Evolutionary conservation across 352 stramenopile genomes (phyloP).

Genomic region (Albugo candida): DNA sequence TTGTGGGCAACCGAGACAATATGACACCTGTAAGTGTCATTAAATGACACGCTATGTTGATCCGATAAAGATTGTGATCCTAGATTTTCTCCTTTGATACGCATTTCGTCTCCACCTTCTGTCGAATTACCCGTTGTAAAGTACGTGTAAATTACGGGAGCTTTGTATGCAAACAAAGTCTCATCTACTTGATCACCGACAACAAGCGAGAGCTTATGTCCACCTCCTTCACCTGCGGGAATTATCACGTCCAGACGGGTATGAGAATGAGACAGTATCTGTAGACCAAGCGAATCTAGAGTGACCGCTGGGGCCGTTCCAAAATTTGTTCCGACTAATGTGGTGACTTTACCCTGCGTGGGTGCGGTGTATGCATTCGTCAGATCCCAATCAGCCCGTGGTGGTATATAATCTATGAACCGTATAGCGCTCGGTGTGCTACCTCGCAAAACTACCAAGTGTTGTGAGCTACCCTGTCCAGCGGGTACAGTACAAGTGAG

Average conservation of each 20-base stretch:
- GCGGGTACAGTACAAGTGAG: slow-evolving; percentile 22
- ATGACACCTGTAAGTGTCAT: slow-evolving; percentile 13
- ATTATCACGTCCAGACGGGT: slow-evolving; percentile 18
- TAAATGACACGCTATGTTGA: slow-evolving; percentile 14
- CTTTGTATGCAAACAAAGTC: slow-evolving; percentile 28
- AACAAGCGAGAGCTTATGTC: slow-evolving; percentile 16
- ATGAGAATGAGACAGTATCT: slow-evolving; percentile 14
- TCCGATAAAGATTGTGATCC: slow-evolving; percentile 18
- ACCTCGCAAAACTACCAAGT: slow-evolving; percentile 16
- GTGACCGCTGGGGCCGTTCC: slow-evolving; percentile 17
- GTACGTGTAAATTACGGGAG: slow-evolving; percentile 19
- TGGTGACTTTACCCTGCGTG: slow-evolving; percentile 23
- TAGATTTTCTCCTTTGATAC: slow-evolving; percentile 27
- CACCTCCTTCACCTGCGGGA: slow-evolving; percentile 23
- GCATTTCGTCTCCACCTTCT: slow-evolving; percentile 21
- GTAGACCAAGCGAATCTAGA: slow-evolving; percentile 6
- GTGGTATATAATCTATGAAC: slow-evolving; percentile 31
- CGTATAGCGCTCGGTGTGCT: slow-evolving; percentile 18
- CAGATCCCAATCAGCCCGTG: slow-evolving; percentile 17
- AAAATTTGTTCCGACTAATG: slow-evolving; percentile 21
- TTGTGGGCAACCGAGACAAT: slow-evolving; percentile 18
- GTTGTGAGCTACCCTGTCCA: slow-evolving; percentile 23
- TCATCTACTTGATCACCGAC: slow-evolving; percentile 21
- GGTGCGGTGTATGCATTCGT: slow-evolving; percentile 13
- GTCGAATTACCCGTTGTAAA: slow-evolving; percentile 17